Conservation (phyloP, 177 flowering plant genomes). For the Vitis hybrid region DNA sequence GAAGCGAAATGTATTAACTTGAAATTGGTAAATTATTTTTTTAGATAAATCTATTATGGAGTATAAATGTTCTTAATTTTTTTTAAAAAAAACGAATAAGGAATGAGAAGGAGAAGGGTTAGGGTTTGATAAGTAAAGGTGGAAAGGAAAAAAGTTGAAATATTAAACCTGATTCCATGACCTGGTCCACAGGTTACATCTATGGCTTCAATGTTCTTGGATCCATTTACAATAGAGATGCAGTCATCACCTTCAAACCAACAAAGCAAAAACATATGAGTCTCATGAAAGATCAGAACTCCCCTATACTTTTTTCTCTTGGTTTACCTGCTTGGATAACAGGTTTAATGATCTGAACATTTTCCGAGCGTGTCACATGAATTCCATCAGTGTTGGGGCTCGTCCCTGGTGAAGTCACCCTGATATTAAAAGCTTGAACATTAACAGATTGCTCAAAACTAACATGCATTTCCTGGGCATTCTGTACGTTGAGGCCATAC, state of each 20-base stretch:
- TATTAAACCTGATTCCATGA: slow-evolving; percentile 81
- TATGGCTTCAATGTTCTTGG: slow-evolving; percentile 49
- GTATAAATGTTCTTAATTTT: background rate
- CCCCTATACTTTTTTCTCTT: background rate
- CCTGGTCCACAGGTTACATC: slow-evolving; percentile 91
- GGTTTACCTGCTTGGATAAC: slow-evolving; percentile 44
- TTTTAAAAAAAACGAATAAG: background rate
- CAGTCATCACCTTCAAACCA: slow-evolving; percentile 83
- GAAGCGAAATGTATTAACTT: no score
- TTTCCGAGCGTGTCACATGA: slow-evolving; percentile 45
- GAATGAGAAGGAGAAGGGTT: slow-evolving; percentile 5
- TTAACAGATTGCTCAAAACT: slow-evolving; percentile 31
- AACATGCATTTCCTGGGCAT: slow-evolving; percentile 56
- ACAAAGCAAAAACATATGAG: background rate
- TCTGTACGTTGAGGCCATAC: slow-evolving; percentile 23
- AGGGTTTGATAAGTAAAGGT: background rate
- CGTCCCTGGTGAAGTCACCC: slow-evolving; percentile 42
- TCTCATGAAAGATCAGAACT: no score
- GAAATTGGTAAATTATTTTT: no score
- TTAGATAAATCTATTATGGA: no score
- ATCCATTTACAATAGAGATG: slow-evolving; percentile 80
- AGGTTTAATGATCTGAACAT: slow-evolving; percentile 28
- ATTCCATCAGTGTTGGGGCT: slow-evolving; percentile 86
- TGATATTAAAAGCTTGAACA: slow-evolving; percentile 38
- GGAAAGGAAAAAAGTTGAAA: no score